phyloP scores from a whole-genome alignment of 805 yeast genomes.

The Candida ortonii region DNA sequence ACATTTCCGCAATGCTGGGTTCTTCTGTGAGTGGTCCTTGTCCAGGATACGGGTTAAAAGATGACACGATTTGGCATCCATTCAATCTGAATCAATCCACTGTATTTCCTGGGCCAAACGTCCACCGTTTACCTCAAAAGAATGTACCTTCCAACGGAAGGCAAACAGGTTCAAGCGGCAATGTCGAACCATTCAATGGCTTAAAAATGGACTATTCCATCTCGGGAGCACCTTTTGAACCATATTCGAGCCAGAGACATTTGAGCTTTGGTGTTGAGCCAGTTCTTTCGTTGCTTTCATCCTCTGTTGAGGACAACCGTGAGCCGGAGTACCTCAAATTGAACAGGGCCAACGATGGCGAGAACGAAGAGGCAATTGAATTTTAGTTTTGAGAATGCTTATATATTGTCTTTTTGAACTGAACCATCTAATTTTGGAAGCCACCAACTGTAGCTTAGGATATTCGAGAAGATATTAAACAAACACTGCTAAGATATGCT shows the following conservation, averaged over 20 bases:
- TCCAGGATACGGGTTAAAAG: conserved; percentile 2
- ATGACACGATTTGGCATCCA: conserved; percentile 27
- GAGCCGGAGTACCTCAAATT: too few relatives aligned
- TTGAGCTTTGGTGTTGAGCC: conserved; percentile 31
- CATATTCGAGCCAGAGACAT: conserved; percentile 6
- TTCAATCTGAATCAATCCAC: conserved; percentile 18
- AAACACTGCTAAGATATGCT: too few relatives aligned
- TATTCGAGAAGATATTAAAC: conserved; percentile 15
- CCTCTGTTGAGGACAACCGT: too few relatives aligned
- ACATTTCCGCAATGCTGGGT: conserved; percentile 25
- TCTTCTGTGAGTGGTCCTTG: conserved; percentile 12
- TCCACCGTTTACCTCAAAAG: too few relatives aligned
- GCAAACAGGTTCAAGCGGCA: too few relatives aligned
- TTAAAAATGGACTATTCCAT: conserved; percentile 1
- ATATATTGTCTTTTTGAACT: too few relatives aligned
- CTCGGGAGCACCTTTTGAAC: background rate
- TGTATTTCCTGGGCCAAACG: too few relatives aligned
- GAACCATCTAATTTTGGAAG: too few relatives aligned
- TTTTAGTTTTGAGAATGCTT: too few relatives aligned
- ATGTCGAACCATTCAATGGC: conserved; percentile 2
- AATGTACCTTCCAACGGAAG: too few relatives aligned
- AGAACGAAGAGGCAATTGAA: conserved; percentile 13
- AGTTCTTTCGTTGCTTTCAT: conserved; percentile 17
- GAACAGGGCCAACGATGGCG: too few relatives aligned
- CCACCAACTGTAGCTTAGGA: background rate